Percentiles rank a stretch among this genome's conserved stretches.
phyloP scores from a whole-genome alignment of 2,329 filamentous ascomycete species.

The Dothidotthia symphoricarpi region DNA sequence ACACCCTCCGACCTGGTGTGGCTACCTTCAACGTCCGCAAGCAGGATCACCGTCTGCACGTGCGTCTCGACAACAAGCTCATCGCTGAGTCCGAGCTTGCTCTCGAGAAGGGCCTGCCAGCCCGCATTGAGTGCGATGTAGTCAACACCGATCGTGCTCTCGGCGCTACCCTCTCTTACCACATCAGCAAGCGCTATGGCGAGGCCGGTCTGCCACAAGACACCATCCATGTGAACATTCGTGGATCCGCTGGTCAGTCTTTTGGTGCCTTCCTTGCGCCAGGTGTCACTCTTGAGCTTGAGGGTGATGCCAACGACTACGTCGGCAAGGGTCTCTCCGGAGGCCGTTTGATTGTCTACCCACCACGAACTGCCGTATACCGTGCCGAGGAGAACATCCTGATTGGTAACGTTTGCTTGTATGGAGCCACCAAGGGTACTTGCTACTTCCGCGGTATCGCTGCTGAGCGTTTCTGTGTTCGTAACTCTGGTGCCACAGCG shows the following conservation, averaged over 20 bases:
- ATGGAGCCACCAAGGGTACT: constrained; percentile 85
- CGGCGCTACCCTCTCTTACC: constrained; percentile 91
- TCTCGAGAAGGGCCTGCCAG: constrained; percentile 89
- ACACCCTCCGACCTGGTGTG: constrained; percentile 89
- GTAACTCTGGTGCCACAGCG: constrained; percentile 94
- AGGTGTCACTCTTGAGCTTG: constrained; percentile 89
- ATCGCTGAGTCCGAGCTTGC: constrained; percentile 94
- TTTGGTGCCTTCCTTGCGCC: constrained; percentile 93
- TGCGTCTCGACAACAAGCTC: constrained; percentile 93
- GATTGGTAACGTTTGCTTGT: constrained; percentile 91
- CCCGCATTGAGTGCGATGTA: constrained; percentile 90
- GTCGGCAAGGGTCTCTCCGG: constrained; percentile 95
- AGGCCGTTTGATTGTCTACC: constrained; percentile 89
- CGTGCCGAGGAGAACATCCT: constrained; percentile 96
- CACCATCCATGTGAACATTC: constrained; percentile 94
- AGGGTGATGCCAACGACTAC: constrained; percentile 95
- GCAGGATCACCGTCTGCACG: constrained; percentile 91
- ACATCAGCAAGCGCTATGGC: constrained; percentile 89
- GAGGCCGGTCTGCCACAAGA: constrained; percentile 86
- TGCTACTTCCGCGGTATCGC: constrained; percentile 97
- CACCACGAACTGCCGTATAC: constrained; percentile 83
- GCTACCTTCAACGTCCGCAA: constrained; percentile 97
- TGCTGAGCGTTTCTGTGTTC: constrained; percentile 92
- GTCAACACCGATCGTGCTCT: constrained; percentile 95
- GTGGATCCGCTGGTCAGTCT: constrained; percentile 93